Conservation (phyloP, 306 rosid species). For the Trifolium dubium region DNA sequence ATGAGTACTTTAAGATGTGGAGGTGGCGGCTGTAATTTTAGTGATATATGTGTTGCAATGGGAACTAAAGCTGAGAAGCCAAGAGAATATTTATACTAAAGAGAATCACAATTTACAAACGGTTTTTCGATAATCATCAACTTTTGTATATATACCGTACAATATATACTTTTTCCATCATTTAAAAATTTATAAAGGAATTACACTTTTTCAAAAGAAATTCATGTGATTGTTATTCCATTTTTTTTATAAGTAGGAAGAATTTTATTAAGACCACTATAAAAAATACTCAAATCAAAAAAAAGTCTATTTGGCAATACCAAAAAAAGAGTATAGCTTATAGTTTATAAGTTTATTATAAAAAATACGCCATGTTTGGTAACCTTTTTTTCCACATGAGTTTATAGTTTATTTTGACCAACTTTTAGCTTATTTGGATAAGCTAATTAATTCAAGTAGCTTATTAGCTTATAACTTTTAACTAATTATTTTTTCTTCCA, state of each 20-base stretch:
- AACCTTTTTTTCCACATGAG: no score
- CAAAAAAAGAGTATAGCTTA: no score
- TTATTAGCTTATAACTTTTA: no score
- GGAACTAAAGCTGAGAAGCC: conserved; percentile 34
- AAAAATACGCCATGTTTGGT: no score
- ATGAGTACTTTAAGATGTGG: conserved; percentile 49
- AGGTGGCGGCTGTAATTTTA: conserved; percentile 53
- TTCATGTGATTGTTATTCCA: conserved; percentile 28
- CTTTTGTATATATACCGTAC: conserved; percentile 32
- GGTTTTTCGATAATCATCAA: conserved; percentile 24
- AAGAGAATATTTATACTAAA: conserved; percentile 42
- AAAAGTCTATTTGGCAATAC: no score
- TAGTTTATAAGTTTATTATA: no score
- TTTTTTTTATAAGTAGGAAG: background rate
- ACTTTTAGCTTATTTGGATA: no score
- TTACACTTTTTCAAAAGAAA: conserved; percentile 39
- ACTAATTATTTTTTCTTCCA: no score
- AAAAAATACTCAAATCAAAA: no score
- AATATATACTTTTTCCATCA: conserved; percentile 39
- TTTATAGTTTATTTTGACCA: no score
- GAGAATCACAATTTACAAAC: conserved; percentile 41
- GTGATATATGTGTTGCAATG: conserved; percentile 33
- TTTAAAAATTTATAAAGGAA: conserved; percentile 28
- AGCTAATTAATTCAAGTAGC: no score
- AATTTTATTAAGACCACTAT: no score